Percentiles rank a stretch among this genome's conserved stretches.
Conservation (phyloP, 306 rosid species). For the Abrus precatorius region DNA sequence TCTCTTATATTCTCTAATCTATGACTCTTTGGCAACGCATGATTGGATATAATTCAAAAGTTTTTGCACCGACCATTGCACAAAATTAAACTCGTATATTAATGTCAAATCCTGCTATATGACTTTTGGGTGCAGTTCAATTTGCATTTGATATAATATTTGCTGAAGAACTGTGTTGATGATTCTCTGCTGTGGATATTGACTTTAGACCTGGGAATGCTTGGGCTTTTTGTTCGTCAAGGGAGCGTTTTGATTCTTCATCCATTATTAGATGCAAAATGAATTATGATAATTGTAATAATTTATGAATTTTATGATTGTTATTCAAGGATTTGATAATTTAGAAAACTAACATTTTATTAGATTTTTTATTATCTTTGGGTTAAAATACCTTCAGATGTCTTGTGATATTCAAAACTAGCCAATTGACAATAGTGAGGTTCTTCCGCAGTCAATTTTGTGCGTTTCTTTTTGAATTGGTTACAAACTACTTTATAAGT, state of each 20-base stretch:
- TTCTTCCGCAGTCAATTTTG: too few species aligned
- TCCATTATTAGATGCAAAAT: constrained; percentile 28
- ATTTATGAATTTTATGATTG: not conserved
- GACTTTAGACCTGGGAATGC: constrained; percentile 28
- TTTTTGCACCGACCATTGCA: not conserved
- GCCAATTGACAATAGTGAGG: too few species aligned
- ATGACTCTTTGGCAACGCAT: not conserved
- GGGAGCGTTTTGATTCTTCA: constrained; percentile 32
- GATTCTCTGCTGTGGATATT: constrained; percentile 21
- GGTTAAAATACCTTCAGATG: too few species aligned
- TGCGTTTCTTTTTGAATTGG: too few species aligned
- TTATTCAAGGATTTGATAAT: not conserved
- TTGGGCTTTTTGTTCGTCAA: constrained; percentile 23
- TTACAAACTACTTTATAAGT: too few species aligned
- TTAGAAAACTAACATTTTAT: not conserved
- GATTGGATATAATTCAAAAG: not conserved
- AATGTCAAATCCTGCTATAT: constrained; percentile 12
- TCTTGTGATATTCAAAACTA: too few species aligned
- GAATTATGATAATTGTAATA: not conserved
- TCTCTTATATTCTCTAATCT: not conserved
- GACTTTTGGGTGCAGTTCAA: constrained; percentile 60
- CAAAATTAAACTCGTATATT: not conserved
- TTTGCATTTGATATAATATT: constrained; percentile 67
- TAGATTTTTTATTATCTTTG: too few species aligned
- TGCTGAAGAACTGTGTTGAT: constrained; percentile 63